phyloP scores from a whole-genome alignment of 495 filamentous ascomycete genomes.

The Penicillium cinerascens region DNA sequence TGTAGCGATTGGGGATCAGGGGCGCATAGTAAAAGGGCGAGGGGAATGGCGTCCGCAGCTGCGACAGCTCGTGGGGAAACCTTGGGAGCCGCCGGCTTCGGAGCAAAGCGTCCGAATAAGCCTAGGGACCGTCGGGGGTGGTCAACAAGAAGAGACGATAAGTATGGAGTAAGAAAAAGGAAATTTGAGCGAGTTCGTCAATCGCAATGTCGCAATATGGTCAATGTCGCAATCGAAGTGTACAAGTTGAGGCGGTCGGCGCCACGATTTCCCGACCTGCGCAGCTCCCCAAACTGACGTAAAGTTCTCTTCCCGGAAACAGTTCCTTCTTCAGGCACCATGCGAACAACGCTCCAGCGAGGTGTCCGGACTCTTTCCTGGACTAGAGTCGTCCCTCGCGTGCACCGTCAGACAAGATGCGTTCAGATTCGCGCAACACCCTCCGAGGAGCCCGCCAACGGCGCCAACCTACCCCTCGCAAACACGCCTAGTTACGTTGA shows the following conservation, averaged over 20 bases:
- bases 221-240: slow-evolving; percentile 20
- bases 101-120: slow-evolving; percentile 27
- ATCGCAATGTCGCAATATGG: background rate
- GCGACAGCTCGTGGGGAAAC: slow-evolving; percentile 23
- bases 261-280: slow-evolving; percentile 27
- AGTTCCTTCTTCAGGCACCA: slow-evolving; percentile 19
- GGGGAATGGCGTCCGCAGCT: slow-evolving; percentile 14
- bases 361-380: slow-evolving; percentile 38
- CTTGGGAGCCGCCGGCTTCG: slow-evolving; percentile 39
- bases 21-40: slow-evolving; percentile 27
- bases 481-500: slow-evolving; percentile 38
- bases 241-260: slow-evolving; percentile 17
- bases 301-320: slow-evolving; percentile 18
- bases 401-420: slow-evolving; percentile 33
- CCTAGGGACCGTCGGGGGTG: background rate
- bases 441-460: slow-evolving; percentile 36
- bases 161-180: slow-evolving; percentile 1
- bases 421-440: slow-evolving; percentile 46
- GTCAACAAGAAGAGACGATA: background rate
- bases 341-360: slow-evolving; percentile 39
- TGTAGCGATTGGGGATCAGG: slow-evolving; percentile 17
- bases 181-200: background rate
- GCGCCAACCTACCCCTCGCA: slow-evolving; percentile 38
- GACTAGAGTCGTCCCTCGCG: slow-evolving; percentile 34
- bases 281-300: slow-evolving; percentile 31